phyloP scores from a whole-genome alignment of 768 basidiomycete species.

The Fomitopsis serialis region DNA sequence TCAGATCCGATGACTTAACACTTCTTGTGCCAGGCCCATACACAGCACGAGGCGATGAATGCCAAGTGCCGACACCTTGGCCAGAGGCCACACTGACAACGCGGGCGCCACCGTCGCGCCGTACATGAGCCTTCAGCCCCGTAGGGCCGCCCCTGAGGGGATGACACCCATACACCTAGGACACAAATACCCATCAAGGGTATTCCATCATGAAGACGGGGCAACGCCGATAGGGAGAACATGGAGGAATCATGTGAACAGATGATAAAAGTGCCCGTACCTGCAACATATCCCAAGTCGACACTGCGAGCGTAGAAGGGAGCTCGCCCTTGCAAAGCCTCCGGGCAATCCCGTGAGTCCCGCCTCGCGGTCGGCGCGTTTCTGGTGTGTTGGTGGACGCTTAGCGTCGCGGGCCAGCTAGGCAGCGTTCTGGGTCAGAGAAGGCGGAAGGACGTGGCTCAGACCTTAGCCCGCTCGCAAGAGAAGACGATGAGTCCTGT shows the following conservation, averaged over 20 bases:
- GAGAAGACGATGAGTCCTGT: conserved; percentile 20
- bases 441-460: conserved; percentile 17
- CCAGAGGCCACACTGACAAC: neutral
- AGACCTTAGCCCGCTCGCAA: conserved; percentile 37
- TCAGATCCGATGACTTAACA: no score
- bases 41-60: neutral
- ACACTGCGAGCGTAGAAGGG: no score
- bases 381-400: conserved; percentile 26
- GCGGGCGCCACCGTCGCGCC: neutral
- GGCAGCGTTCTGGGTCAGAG: neutral
- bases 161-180: no score
- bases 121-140: no score
- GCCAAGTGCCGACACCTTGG: neutral
- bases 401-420: conserved; percentile 24
- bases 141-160: no score
- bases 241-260: no score
- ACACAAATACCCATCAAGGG: no score
- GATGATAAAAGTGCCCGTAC: neutral
- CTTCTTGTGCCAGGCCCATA: no score
- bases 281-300: neutral
- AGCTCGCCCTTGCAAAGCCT: no score
- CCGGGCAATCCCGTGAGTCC: no score
- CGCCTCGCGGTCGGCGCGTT: conserved; percentile 6
- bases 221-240: neutral
- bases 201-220: neutral